phyloP scores from a whole-genome alignment of 257 asterid species.

The Leonotis leonurus region DNA sequence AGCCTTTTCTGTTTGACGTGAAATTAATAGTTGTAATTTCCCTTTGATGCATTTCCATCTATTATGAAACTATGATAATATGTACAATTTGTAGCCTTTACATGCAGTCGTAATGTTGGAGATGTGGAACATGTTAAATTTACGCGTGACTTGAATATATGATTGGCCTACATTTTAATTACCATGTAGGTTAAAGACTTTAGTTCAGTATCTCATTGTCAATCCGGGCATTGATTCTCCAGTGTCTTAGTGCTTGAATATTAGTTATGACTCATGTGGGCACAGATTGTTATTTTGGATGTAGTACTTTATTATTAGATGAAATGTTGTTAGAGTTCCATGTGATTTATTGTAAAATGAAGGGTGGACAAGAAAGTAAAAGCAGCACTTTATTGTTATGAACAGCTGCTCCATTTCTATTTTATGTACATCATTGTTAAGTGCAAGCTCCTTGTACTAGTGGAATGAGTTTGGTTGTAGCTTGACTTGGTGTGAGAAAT shows the following conservation, averaged over 20 bases:
- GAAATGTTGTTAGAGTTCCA: background rate
- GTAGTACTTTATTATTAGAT: background rate
- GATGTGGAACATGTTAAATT: background rate
- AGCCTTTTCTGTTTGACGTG: constrained; percentile 1
- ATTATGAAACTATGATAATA: background rate
- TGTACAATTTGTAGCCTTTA: background rate
- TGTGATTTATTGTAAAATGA: background rate
- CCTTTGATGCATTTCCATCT: background rate
- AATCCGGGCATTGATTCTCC: background rate
- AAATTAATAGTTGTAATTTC: background rate
- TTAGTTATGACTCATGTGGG: background rate
- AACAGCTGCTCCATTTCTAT: background rate
- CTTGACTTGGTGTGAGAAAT: background rate
- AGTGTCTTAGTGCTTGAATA: background rate
- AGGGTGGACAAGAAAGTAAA: background rate
- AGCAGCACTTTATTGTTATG: background rate
- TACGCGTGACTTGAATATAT: background rate
- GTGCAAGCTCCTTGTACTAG: background rate
- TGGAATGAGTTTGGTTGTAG: background rate
- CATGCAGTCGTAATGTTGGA: background rate
- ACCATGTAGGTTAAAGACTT: background rate
- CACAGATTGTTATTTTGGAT: background rate
- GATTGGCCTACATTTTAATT: background rate
- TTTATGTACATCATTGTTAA: background rate
- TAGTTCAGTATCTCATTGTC: background rate